Evolutionary conservation across 208 protist genomes (phyloP), one percentile per base, ranked within the genome.

Genomic region (Leishmania gerbilli): DNA sequence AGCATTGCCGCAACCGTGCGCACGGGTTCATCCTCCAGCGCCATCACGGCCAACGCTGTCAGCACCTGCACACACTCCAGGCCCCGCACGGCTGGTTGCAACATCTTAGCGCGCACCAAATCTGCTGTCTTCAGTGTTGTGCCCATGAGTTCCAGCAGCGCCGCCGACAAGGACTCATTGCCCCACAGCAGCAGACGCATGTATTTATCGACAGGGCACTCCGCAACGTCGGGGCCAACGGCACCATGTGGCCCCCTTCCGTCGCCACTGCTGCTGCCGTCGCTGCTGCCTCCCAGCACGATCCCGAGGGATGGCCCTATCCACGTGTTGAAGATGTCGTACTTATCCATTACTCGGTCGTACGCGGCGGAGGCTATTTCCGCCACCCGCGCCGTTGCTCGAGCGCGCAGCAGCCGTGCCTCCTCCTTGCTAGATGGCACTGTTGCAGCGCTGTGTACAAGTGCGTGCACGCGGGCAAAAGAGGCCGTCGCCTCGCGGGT

Each of bases 341-440:
- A 84, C 84, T 87, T 87, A 15, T 80, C 84, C 79, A 84, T 79
- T 53, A 84, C 79, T 19, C 76, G 79, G 42, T 68, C 34, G 76
- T 84, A 79, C n/a, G 84, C 76, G 6, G 71, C 75, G 21, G 42
- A n/a, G 27, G 65, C 76, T n/a, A 87, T 45, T 27, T 76, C 40
- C 3, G 37, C 45, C 49, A 84, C 77, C 15, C 71, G 45, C 45
- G 69, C 71, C 0, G 79, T 79, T 19, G 82, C 82, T 37, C 71
- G 79, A 27, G 40, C 51, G 27, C 19, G 76, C 56, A 87, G 71
- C 76, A 84, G 65, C 62, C n/a, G 31, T 31, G 71, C 45, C 34
- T 84, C 74, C 49, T 9, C 27, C 31, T 65, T 27, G 67, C 71
- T 68, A 7, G 40, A 58, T 0, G 68, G 31, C 2, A 60, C 34